Evolutionary conservation across 148 eudicot species (phyloP), one percentile per base, ranked within the genome.

Genomic region (Dianthus caryophyllus): DNA sequence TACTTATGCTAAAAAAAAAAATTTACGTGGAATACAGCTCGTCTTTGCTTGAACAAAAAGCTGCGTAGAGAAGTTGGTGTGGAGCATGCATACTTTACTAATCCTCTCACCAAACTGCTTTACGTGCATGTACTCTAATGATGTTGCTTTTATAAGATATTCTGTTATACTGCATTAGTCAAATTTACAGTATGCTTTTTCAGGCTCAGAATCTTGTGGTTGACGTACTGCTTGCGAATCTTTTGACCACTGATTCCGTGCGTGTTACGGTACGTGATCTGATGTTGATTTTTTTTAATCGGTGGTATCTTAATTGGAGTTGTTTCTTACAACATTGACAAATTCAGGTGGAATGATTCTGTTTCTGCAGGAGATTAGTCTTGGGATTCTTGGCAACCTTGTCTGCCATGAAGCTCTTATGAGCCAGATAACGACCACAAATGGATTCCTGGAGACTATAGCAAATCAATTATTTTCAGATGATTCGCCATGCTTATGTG

Each of bases 351-450:
- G 74, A 65, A 59, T 30, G 18, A 61, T 21, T 49, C 31, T 70
- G 48, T 12, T 66, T 41, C 73, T 66, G 69, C 78, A 94, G 99
- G 99, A 94, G 78, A 90, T 94, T 66, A 71, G 82, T 69, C 85
- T 94, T 61, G 99, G 99, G 73, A 94, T 94, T 30, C 62, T 90
- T 20, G 99, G 97, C 71, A 94, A 94, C 73, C 88, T 94, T 73
- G 88, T 88, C 63, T 94, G 99, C 84, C 96, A 94, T 79, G 90
- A 86, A 56, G 73, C 26, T 69, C 67, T 84, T 46, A 79, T 84
- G 73, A 79, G 79, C 65, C 68, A 74, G 36, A 86, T 90, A 70
- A 79, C 74, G 44, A 79, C 82, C 56, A 78, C 73, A 27, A 59
- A 79, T 66, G 84, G 85, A 75, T 72, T 94, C 78, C 70, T 85